Conservation (phyloP, 2,329 filamentous ascomycete species). For the Apiospora saccharicola region DNA sequence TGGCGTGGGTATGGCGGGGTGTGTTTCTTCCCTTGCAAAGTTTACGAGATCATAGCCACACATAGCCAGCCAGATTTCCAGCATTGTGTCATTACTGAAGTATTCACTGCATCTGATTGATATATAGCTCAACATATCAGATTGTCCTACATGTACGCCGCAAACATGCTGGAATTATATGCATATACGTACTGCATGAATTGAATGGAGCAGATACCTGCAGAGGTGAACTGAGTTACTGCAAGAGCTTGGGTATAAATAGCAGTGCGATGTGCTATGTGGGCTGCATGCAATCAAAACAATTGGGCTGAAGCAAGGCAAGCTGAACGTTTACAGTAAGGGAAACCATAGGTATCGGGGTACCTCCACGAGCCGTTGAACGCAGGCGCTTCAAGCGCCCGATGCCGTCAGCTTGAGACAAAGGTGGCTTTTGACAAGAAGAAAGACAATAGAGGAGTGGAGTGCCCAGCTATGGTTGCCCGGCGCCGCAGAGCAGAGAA, state of each 20-base stretch:
- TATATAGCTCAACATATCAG: neutral
- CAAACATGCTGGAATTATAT: neutral
- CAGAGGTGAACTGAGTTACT: neutral
- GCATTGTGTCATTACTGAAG: neutral
- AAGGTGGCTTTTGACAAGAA: neutral
- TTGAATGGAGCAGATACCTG: neutral
- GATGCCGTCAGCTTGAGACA: slow-evolving; percentile 13
- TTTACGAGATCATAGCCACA: neutral
- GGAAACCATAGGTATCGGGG: neutral
- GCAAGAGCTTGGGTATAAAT: neutral
- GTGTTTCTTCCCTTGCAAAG: neutral
- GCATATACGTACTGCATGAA: neutral
- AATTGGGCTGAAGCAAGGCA: slow-evolving; percentile 1
- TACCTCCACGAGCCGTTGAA: neutral
- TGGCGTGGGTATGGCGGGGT: neutral
- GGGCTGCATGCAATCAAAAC: neutral
- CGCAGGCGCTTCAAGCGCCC: neutral
- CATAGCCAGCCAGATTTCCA: neutral
- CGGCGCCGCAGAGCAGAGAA: neutral
- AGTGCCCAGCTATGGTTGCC: slow-evolving; percentile 13
- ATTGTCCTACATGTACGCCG: neutral
- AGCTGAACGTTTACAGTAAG: neutral
- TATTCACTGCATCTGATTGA: neutral
- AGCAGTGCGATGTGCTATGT: neutral
- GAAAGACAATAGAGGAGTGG: neutral